These are phyloP conservation scores for Penicillium canescens DNA, from an alignment of 495 filamentous ascomycete species.

Conservation along the genomic window DNA sequence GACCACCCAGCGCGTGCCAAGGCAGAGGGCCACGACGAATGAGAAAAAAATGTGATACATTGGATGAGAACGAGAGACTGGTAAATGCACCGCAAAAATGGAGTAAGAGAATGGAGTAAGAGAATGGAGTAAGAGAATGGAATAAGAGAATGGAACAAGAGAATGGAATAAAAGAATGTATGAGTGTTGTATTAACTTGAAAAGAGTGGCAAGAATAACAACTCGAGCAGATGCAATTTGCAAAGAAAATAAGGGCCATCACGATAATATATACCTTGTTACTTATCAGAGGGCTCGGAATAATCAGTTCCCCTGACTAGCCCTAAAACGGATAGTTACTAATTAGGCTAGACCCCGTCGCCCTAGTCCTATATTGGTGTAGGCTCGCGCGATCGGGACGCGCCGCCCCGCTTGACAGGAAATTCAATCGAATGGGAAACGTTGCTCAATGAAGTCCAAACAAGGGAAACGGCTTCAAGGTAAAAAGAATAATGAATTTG, in stretches of 20 bases:
- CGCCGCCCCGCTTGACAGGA: too few species aligned
- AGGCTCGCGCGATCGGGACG: not conserved
- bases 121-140: not conserved
- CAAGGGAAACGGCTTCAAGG: too few species aligned
- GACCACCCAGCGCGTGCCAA: slow-evolving; percentile 4
- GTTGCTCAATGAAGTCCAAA: too few species aligned
- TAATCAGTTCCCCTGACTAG: slow-evolving; percentile 4
- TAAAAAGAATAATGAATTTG: too few species aligned
- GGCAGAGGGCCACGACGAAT: slow-evolving; percentile 6
- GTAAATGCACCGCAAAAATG: not conserved
- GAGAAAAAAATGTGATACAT: slow-evolving; percentile 1
- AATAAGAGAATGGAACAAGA: not conserved
- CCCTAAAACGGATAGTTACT: not conserved
- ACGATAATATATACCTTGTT: not conserved
- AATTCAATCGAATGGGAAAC: too few species aligned
- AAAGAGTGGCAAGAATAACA: slow-evolving; percentile 5
- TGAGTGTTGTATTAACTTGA: not conserved
- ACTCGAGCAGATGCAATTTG: not conserved
- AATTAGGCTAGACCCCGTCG: not conserved
- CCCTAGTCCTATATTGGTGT: not conserved
- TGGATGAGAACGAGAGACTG: not conserved
- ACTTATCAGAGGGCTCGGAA: not conserved
- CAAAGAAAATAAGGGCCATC: not conserved
- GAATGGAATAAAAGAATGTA: not conserved
- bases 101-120: not conserved